Evolutionary conservation across 352 stramenopile genomes (phyloP), one percentile per base, ranked within the genome.

Genomic region (Stramenopiles sp.): DNA sequence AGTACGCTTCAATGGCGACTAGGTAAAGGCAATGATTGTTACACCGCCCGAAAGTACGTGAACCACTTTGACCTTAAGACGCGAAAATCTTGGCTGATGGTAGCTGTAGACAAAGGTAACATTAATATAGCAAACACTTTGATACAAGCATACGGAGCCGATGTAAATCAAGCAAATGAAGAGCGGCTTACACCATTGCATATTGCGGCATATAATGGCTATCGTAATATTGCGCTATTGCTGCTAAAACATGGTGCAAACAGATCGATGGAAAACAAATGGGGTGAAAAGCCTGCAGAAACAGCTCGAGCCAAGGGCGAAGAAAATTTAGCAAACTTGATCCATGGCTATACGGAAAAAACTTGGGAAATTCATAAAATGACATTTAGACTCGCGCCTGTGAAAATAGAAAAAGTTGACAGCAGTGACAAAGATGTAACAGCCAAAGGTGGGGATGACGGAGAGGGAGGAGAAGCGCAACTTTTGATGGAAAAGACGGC

Each of bases 61-160:
- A 33, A 78, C 8, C 22, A 78, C 22, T 78, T 78, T 33, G 71
- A 4, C 14, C 4, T 14, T 14, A 33, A 78, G 22, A 78, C 4
- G 1, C 71, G 31, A 14, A 78, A 78, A 78, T 14, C 71, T 14
- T 33, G 30, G 30, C 22, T 78, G 30, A 78, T 78, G 71, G 8
- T 33, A 33, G 71, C 71, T 14, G 71, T 33, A 14, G 71, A 78
- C 8, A 78, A 78, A 14, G 71, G 71, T 14, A 78, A 78, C 71
- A 33, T 33, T 31, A 33, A 78, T 33, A 78, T 78, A 31, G 71
- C 14, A 33, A 31, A 33, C 22, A 33, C 4, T 33, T 33, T 78
- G 8, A 78, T 78, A 78, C 22, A 71, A 22, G 22, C 22, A 22
- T 71, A 25, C 55, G 27, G 27, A 22, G 55, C 55, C 55, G 27